These are phyloP conservation scores for Candida tammaniensis DNA, from an alignment of 805 yeast genomes.

Conservation along the genomic window DNA sequence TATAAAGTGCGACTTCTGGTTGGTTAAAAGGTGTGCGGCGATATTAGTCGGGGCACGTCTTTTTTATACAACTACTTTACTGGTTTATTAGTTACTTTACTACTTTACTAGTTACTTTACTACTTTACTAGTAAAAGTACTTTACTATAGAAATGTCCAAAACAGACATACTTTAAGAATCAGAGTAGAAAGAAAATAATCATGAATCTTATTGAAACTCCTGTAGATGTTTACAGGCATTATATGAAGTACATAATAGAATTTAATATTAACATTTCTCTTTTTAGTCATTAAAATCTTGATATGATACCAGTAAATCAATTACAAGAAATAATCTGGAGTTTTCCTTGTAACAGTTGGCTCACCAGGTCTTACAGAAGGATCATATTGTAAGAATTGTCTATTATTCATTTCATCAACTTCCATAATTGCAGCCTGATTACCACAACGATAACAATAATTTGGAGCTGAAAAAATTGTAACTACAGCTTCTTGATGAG, in stretches of 20 bases:
- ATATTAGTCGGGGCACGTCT: constrained; percentile 3
- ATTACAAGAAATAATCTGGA: constrained; percentile 87
- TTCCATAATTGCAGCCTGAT: constrained; percentile 97
- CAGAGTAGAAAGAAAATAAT: too few relatives aligned
- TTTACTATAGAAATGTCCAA: too few relatives aligned
- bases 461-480: constrained; percentile 95
- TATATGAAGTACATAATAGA: too few relatives aligned
- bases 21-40: constrained; percentile 26
- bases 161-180: too few relatives aligned
- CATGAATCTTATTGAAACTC: not conserved
- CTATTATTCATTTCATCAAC: constrained; percentile 91
- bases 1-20: constrained; percentile 23
- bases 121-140: too few relatives aligned
- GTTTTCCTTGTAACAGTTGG: constrained; percentile 96
- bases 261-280: too few relatives aligned
- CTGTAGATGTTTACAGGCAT: not conserved
- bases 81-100: too few relatives aligned
- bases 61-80: not conserved
- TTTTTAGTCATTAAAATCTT: too few relatives aligned
- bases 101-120: too few relatives aligned
- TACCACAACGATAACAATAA: constrained; percentile 96
- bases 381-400: constrained; percentile 93
- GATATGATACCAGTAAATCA: too few relatives aligned
- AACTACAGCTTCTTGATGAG: constrained; percentile 90
- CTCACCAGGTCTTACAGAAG: constrained; percentile 95